These are phyloP conservation scores for Leucosporidium scottii DNA, from an alignment of 768 basidiomycete genomes.

Conservation along the genomic window DNA sequence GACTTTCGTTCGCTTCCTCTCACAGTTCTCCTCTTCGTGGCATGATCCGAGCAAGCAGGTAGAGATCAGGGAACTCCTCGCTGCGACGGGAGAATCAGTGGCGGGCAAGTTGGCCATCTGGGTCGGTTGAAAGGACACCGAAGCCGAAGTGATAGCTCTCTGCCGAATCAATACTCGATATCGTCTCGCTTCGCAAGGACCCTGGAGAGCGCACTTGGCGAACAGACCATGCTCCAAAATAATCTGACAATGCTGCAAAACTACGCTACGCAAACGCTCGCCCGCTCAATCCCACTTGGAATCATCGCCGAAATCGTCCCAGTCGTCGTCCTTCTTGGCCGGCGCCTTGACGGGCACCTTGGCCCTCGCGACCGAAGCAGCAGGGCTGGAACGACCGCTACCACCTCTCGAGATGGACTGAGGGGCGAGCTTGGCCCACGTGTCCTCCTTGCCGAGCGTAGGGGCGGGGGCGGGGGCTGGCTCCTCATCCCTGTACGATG, in stretches of 20 bases:
- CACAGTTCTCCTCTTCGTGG: constrained; percentile 26
- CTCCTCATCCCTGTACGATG: not conserved
- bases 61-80: constrained; percentile 30
- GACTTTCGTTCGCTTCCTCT: not conserved
- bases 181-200: too few species aligned
- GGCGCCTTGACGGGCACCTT: not conserved
- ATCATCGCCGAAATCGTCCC: constrained; percentile 23
- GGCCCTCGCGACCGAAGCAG: not conserved
- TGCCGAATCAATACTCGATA: too few species aligned
- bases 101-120: not conserved
- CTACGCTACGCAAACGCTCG: not conserved
- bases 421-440: constrained; percentile 28
- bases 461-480: not conserved
- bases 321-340: constrained; percentile 16
- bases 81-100: constrained; percentile 15
- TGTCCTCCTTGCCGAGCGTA: constrained; percentile 3
- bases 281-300: not conserved
- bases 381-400: not conserved
- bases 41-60: constrained; percentile 8
- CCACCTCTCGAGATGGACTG: constrained; percentile 20
- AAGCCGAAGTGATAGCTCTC: too few species aligned
- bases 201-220: too few species aligned
- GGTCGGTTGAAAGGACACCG: not conserved
- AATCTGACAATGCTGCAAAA: not conserved
- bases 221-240: not conserved